Conservation (phyloP, 1,284 basidiomycete species). For the Irpex sp. region DNA sequence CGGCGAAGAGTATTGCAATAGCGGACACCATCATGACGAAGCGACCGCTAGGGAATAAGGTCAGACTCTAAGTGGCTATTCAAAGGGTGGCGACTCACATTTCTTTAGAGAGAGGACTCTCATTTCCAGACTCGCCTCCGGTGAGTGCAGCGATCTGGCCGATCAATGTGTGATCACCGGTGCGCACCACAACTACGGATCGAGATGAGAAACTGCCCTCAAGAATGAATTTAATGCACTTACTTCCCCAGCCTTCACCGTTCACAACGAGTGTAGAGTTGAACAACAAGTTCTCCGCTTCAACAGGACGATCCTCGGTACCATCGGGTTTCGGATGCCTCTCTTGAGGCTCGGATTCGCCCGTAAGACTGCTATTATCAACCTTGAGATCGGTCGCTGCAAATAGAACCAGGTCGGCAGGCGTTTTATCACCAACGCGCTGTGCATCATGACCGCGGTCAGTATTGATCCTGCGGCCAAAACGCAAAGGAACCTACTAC, state of each 20-base stretch:
- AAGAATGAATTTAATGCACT: slow-evolving; percentile 18
- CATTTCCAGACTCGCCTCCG: slow-evolving; percentile 55
- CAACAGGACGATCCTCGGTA: slow-evolving; percentile 42
- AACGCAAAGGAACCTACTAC: slow-evolving; percentile 35
- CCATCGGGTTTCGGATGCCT: slow-evolving; percentile 43
- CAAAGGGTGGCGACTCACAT: slow-evolving; percentile 39
- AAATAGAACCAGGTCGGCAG: slow-evolving; percentile 58
- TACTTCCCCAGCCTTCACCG: slow-evolving; percentile 62
- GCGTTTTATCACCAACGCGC: slow-evolving; percentile 66
- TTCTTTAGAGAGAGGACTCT: slow-evolving; percentile 60
- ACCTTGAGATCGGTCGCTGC: slow-evolving; percentile 58
- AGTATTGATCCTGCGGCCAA: not conserved
- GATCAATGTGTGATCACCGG: slow-evolving; percentile 61
- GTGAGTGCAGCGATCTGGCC: slow-evolving; percentile 64
- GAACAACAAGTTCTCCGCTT: slow-evolving; percentile 65
- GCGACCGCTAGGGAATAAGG: slow-evolving; percentile 32
- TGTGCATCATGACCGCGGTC: slow-evolving; percentile 17
- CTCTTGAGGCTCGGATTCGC: slow-evolving; percentile 66
- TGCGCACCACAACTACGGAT: slow-evolving; percentile 54
- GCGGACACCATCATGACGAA: slow-evolving; percentile 57
- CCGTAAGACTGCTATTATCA: slow-evolving; percentile 65
- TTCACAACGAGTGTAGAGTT: slow-evolving; percentile 65
- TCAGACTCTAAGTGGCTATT: not conserved
- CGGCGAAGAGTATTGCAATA: slow-evolving; percentile 56
- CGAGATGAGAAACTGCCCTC: not conserved